phyloP scores from a whole-genome alignment of 1,284 basidiomycete genomes.

The Tetrapyrgos nigripes region DNA sequence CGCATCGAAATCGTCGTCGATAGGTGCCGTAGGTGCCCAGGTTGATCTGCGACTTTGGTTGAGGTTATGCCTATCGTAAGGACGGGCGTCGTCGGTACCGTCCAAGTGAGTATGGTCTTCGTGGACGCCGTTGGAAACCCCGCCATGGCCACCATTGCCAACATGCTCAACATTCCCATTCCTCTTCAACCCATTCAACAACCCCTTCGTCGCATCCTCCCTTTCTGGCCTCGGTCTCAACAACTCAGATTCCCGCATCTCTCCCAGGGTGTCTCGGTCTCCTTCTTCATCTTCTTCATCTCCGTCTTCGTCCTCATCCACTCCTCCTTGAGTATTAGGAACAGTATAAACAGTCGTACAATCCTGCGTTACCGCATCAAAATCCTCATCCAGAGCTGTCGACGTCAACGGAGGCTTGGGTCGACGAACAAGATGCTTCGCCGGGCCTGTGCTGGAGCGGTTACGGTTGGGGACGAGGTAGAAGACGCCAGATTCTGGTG shows the following conservation, averaged over 20 bases:
- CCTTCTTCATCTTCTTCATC: background rate
- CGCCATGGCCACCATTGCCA: background rate
- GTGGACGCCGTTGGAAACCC: background rate
- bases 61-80: background rate
- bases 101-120: background rate
- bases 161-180: background rate
- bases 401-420: conserved; percentile 41
- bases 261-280: too few species aligned
- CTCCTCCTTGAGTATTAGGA: too few species aligned
- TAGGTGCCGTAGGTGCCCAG: conserved; percentile 22
- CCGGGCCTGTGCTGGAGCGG: conserved; percentile 25
- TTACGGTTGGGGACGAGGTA: conserved; percentile 38
- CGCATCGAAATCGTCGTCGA: conserved; percentile 27
- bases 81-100: background rate
- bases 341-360: conserved; percentile 30
- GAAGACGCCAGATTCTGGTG: conserved; percentile 32
- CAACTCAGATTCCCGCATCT: too few species aligned
- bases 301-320: conserved; percentile 20
- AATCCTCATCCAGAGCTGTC: conserved; percentile 45
- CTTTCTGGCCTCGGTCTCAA: too few species aligned
- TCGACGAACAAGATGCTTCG: conserved; percentile 25
- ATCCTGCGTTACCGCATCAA: conserved; percentile 45
- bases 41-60: conserved; percentile 2
- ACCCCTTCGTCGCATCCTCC: too few species aligned
- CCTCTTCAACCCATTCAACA: background rate